Evolutionary conservation across 352 stramenopile species (phyloP).

Genomic region (Globisporangium carolinianum): DNA sequence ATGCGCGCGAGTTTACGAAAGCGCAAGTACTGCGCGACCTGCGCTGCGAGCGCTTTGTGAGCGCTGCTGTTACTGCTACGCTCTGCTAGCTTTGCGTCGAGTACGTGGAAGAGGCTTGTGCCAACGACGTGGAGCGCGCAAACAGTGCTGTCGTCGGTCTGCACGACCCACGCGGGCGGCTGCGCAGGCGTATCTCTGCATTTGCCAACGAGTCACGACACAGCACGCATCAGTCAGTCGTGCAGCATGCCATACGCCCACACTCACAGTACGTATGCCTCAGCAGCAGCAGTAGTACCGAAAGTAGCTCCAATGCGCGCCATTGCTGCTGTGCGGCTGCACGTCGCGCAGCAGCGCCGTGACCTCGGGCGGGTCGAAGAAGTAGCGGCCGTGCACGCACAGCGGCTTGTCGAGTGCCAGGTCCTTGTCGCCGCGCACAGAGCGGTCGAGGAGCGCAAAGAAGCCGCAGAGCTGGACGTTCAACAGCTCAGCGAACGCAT

Average conservation of each 20-base stretch:
- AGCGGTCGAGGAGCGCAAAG: constrained; percentile 34
- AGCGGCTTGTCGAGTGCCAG: constrained; percentile 30
- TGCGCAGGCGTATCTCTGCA: constrained; percentile 40
- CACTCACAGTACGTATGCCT: too few relatives aligned
- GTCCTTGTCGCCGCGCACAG: constrained; percentile 8
- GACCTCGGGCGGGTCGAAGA: constrained; percentile 49
- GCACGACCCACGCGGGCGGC: constrained; percentile 33
- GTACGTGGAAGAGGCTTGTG: constrained; percentile 30
- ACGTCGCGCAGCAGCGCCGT: constrained; percentile 22
- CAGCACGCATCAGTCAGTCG: too few relatives aligned
- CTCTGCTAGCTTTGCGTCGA: constrained; percentile 13
- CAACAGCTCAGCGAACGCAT: constrained; percentile 40
- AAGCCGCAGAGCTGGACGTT: constrained; percentile 32
- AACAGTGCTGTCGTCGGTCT: constrained; percentile 16
- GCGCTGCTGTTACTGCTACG: neutral
- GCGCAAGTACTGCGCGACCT: constrained; percentile 2
- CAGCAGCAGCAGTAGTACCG: too few relatives aligned
- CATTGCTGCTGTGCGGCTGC: constrained; percentile 3
- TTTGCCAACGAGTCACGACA: too few relatives aligned
- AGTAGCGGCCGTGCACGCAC: constrained; percentile 46
- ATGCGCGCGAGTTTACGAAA: neutral
- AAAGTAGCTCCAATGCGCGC: constrained; percentile 48
- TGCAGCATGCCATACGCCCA: too few relatives aligned
- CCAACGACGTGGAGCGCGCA: constrained; percentile 32
- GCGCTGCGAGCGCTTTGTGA: neutral